Evolutionary conservation across 2,329 filamentous ascomycete species (phyloP).

Genomic region (Aureobasidium pullulans): DNA sequence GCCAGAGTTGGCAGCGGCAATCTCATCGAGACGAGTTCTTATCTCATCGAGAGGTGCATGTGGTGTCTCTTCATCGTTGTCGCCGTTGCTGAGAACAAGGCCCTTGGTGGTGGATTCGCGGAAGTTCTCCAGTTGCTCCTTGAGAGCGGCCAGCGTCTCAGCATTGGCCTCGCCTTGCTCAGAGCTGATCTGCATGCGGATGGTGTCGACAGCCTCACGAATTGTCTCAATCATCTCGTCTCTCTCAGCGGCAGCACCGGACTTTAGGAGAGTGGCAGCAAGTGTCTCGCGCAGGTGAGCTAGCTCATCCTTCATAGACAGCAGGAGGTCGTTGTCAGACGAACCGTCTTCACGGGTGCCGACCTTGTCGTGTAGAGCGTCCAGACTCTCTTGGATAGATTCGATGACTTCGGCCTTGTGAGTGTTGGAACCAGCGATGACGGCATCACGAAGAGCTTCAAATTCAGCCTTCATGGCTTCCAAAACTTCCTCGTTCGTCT

Average conservation of each 20-base stretch:
- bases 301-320: constrained; percentile 52
- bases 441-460: constrained; percentile 69
- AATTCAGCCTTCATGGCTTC: constrained; percentile 75
- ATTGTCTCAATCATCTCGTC: constrained; percentile 63
- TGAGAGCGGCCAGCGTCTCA: constrained; percentile 35
- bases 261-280: constrained; percentile 43
- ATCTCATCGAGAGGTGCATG: constrained; percentile 18
- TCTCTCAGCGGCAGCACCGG: constrained; percentile 37
- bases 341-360: constrained; percentile 30
- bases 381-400: constrained; percentile 47
- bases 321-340: constrained; percentile 39
- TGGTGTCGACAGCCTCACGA: constrained; percentile 39
- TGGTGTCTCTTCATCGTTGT: constrained; percentile 16
- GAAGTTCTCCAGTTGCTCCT: constrained; percentile 36
- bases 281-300: constrained; percentile 53
- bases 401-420: constrained; percentile 58
- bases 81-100: constrained; percentile 31
- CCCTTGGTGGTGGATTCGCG: constrained; percentile 36
- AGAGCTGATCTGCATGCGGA: constrained; percentile 31
- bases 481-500: constrained; percentile 42
- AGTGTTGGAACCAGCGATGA: constrained; percentile 53
- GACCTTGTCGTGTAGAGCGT: constrained; percentile 39
- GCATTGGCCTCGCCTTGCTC: constrained; percentile 36
- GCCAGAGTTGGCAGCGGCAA: constrained; percentile 25
- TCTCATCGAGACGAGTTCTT: constrained; percentile 31